Percentiles rank a stretch among this genome's conserved stretches.
Evolutionary conservation across 768 basidiomycete genomes (phyloP).

Genomic region (Boletus rufocinnamomeus): DNA sequence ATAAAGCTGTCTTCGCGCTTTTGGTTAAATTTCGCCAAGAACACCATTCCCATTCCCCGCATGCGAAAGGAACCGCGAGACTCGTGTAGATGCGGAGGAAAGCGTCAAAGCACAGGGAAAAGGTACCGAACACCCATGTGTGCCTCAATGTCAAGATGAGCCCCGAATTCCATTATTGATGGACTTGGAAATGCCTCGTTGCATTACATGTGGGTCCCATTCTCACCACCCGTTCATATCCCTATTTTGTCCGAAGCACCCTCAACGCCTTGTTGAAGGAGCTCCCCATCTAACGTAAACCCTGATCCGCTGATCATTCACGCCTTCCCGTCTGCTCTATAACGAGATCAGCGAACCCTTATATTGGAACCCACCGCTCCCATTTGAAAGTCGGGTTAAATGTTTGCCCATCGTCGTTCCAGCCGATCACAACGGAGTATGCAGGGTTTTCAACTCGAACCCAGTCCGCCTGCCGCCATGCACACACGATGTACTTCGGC

Average conservation of each 20-base stretch:
- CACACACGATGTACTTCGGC: not conserved
- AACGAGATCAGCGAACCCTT: constrained; percentile 5
- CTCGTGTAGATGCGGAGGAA: not conserved
- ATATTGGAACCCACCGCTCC: constrained; percentile 1
- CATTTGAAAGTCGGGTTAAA: constrained; percentile 14
- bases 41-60: constrained; percentile 1
- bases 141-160: constrained; percentile 5
- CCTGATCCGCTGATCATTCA: constrained; percentile 16
- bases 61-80: not conserved
- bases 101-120: constrained; percentile 6
- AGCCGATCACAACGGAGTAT: not conserved
- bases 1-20: constrained; percentile 17
- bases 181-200: constrained; percentile 20
- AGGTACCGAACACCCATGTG: constrained; percentile 8
- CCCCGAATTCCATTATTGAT: constrained; percentile 1
- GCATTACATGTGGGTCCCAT: constrained; percentile 3
- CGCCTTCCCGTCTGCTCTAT: constrained; percentile 6
- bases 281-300: not conserved
- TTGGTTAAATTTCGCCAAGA: constrained; percentile 8
- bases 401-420: constrained; percentile 1
- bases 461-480: not conserved
- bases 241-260: not conserved
- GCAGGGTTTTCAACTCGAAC: constrained; percentile 5
- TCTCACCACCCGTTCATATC: not conserved
- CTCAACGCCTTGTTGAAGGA: not conserved